Percentiles rank a stretch among this genome's conserved stretches.
These are phyloP conservation scores for Phoma sp. DNA, from an alignment of 2,329 filamentous ascomycete genomes.

Conservation along the genomic window DNA sequence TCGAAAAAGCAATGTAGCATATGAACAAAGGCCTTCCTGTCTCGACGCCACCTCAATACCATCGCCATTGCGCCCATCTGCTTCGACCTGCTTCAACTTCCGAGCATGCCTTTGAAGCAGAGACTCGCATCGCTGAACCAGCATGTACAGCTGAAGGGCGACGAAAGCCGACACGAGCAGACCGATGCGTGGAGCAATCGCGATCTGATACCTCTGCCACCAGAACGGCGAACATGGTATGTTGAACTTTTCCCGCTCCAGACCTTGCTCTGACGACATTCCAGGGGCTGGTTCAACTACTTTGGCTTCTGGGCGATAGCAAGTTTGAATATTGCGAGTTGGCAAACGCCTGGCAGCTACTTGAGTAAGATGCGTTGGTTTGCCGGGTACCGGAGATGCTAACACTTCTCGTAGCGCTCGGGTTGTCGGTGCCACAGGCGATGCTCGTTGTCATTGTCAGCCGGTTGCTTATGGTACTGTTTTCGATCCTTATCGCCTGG, in stretches of 20 bases:
- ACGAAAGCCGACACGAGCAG: conserved; percentile 53
- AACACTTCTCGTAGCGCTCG: conserved; percentile 41
- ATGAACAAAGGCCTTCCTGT: no score
- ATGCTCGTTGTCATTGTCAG: conserved; percentile 57
- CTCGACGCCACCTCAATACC: no score
- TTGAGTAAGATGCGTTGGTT: conserved; percentile 37
- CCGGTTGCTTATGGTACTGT: conserved; percentile 51
- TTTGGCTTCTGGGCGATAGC: conserved; percentile 52
- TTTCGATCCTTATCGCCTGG: conserved; percentile 55
- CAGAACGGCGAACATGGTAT: conserved; percentile 48
- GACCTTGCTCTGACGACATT: background rate
- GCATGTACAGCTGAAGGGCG: conserved; percentile 47
- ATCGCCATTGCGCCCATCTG: no score
- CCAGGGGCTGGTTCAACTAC: conserved; percentile 47
- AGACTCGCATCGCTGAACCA: conserved; percentile 37
- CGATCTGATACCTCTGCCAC: conserved; percentile 48
- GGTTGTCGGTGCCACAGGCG: conserved; percentile 56
- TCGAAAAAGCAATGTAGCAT: background rate
- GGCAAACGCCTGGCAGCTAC: conserved; percentile 57
- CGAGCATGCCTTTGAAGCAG: conserved; percentile 4
- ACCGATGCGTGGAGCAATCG: conserved; percentile 52
- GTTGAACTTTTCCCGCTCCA: background rate
- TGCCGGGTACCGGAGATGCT: conserved; percentile 2
- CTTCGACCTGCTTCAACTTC: no score
- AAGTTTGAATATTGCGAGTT: conserved; percentile 52